These are phyloP conservation scores for Vaccinium corymbosum DNA, from an alignment of 148 eudicot species.

Conservation along the genomic window DNA sequence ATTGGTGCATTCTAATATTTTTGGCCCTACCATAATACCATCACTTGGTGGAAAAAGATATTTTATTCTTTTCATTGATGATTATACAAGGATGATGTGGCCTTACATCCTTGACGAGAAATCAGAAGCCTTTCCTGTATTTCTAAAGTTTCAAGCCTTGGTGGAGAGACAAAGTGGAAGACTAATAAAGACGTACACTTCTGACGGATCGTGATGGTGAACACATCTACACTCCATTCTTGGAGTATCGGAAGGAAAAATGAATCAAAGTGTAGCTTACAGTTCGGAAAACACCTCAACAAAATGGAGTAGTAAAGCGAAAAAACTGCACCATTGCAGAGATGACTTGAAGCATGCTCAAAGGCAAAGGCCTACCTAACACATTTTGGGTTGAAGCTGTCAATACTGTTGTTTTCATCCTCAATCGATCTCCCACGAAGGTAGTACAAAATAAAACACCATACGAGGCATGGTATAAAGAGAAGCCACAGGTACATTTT, in stretches of 20 bases:
- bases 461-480: constrained; percentile 13
- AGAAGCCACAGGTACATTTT: constrained; percentile 12
- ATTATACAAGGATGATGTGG: constrained; percentile 11
- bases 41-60: neutral
- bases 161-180: constrained; percentile 6
- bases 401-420: constrained; percentile 3
- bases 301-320: constrained; percentile 16
- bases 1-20: constrained; percentile 11
- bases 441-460: constrained; percentile 9
- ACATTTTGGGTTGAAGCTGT: constrained; percentile 21
- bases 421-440: constrained; percentile 9
- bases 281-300: neutral
- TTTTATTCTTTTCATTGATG: neutral
- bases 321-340: constrained; percentile 22
- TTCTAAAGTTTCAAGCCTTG: neutral
- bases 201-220: neutral
- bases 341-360: constrained; percentile 22
- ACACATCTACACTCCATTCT: neutral
- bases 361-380: constrained; percentile 17
- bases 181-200: neutral
- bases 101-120: constrained; percentile 9
- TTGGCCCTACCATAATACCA: constrained; percentile 9
- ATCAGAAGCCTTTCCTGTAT: neutral
- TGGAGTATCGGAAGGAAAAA: constrained; percentile 11
- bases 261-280: neutral